Evolutionary conservation across 1,284 basidiomycete genomes (phyloP).

Genomic region (Boletellus deceptivus): DNA sequence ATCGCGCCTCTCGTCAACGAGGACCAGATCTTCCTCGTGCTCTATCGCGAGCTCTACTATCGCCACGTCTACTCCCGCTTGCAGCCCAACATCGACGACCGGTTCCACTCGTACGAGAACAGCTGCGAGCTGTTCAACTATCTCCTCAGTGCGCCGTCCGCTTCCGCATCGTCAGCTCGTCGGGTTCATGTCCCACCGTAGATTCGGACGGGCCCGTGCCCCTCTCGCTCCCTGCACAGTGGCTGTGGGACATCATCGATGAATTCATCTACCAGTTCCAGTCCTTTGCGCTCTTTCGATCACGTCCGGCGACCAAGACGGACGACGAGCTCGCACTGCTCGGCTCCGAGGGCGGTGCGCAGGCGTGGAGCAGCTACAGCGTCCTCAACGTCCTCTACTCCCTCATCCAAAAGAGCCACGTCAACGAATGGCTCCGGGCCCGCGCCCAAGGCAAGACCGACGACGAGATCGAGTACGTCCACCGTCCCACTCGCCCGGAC

Average conservation of each 20-base stretch:
- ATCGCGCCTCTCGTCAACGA: conserved; percentile 93
- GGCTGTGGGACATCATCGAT: conserved; percentile 99
- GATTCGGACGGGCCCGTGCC: conserved; percentile 94
- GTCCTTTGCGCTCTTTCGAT: conserved; percentile 90
- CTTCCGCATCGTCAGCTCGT: not conserved
- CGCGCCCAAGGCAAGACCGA: conserved; percentile 75
- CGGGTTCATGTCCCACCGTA: conserved; percentile 28
- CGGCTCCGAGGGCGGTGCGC: conserved; percentile 58
- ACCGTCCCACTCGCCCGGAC: not conserved
- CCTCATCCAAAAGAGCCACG: conserved; percentile 93
- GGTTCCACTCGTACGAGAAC: conserved; percentile 98
- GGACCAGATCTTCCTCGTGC: conserved; percentile 92
- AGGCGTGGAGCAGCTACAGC: conserved; percentile 97
- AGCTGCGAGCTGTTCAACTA: conserved; percentile 98
- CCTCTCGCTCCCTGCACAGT: conserved; percentile 93
- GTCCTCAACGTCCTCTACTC: conserved; percentile 98
- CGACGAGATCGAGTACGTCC: conserved; percentile 78
- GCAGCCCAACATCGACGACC: conserved; percentile 93
- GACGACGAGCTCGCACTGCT: conserved; percentile 88
- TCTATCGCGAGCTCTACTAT: conserved; percentile 95
- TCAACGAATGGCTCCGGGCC: conserved; percentile 91
- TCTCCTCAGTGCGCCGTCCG: conserved; percentile 62
- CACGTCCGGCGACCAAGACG: conserved; percentile 80
- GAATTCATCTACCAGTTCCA: conserved; percentile 99
- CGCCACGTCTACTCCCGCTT: conserved; percentile 95